phyloP scores from a whole-genome alignment of 495 filamentous ascomycete genomes.

The Podospora comata region DNA sequence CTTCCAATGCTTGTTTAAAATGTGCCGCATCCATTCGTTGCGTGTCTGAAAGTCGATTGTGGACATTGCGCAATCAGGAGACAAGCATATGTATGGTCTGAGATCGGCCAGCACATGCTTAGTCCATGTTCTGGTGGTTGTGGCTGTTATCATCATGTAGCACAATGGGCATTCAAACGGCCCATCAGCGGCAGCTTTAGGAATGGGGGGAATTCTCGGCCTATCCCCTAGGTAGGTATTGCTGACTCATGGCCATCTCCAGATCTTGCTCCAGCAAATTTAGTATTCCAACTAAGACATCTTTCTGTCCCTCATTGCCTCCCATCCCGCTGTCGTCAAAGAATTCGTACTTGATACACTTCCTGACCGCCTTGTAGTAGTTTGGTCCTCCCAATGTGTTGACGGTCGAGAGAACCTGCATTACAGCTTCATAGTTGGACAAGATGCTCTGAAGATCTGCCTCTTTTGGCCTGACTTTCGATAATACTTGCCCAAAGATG shows the following conservation, averaged over 20 bases:
- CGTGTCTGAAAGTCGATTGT: neutral
- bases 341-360: neutral
- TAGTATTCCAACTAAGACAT: neutral
- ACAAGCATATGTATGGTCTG: neutral
- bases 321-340: neutral
- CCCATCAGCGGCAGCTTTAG: neutral
- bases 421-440: neutral
- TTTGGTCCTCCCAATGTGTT: neutral
- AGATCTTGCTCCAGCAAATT: neutral
- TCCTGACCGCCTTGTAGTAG: neutral
- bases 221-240: neutral
- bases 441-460: neutral
- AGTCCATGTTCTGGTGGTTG: neutral
- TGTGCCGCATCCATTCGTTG: neutral
- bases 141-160: constrained; percentile 6
- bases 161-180: neutral
- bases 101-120: neutral
- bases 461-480: neutral
- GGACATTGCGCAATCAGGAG: neutral
- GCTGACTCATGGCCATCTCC: neutral
- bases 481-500: neutral
- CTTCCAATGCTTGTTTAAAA: neutral
- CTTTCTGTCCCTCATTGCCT: neutral
- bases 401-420: neutral
- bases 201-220: neutral